These are phyloP conservation scores for Lactarius trivialis DNA, from an alignment of 768 basidiomycete genomes.

Conservation along the genomic window DNA sequence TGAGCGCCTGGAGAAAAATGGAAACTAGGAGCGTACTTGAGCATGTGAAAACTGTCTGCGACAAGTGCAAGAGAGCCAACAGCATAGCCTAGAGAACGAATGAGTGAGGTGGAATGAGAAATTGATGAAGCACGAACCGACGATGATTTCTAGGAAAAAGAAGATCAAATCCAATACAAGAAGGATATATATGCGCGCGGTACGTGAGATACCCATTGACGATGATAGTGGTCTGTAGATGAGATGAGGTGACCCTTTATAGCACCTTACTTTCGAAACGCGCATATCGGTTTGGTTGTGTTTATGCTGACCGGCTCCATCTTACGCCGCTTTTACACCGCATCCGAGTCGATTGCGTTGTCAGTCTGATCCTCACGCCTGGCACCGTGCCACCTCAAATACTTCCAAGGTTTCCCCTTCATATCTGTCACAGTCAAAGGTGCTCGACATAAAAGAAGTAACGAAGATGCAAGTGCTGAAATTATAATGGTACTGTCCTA, in stretches of 20 bases:
- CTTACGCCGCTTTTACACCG: no score
- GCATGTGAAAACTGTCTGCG: conserved; percentile 98
- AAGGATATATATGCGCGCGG: conserved; percentile 66
- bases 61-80: conserved; percentile 93
- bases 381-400: no score
- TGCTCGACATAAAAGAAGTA: no score
- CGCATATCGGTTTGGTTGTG: no score
- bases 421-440: no score
- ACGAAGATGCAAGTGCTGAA: no score
- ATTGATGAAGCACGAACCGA: conserved; percentile 40
- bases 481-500: no score
- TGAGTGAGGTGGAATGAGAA: conserved; percentile 4
- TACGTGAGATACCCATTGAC: conserved; percentile 48
- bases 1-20: background rate
- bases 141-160: conserved; percentile 81
- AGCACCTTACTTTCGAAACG: no score
- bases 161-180: conserved; percentile 80
- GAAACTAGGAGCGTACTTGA: conserved; percentile 61
- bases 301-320: no score
- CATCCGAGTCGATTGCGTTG: no score
- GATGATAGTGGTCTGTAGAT: conserved; percentile 5
- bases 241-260: background rate
- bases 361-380: no score
- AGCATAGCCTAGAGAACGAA: conserved; percentile 63
- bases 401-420: no score